Evolutionary conservation across 495 filamentous ascomycete genomes (phyloP), one percentile per base, ranked within the genome.

Genomic region (Xylaria bambusicola): DNA sequence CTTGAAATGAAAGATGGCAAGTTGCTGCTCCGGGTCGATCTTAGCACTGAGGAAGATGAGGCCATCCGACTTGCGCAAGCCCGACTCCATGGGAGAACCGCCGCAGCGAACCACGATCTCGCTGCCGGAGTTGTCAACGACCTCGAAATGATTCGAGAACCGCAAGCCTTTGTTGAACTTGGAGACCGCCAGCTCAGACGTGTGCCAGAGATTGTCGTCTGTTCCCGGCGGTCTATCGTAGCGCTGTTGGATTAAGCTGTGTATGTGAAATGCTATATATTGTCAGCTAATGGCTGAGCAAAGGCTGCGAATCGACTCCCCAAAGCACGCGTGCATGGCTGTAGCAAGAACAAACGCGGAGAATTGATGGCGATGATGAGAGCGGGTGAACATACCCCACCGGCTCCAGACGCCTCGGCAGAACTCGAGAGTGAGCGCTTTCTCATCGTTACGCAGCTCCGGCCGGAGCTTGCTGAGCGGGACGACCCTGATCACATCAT

Each of bases 111-210:
- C 80, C 6, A 82, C 68, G 44, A 90, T 86, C 27, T 77, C 74
- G 24, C 80, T 80, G 7, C 82, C 75, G 17, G 79, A 83, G 70
- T 88, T 86, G 58, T 84, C 82, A 2, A 92, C 72, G 0, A 92
- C 87, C 70, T 92, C 86, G 69, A 92, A 91, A 71, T 92, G 88
- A 66, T 92, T 88, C 24, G 85, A 88, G 64, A 90, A 82, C 27
- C 81, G 68, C 20, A 87, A 87, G 24, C 87, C 87, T 36, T 80
- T 72, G 24, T 85, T 79, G 69, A 88, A 92, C 33, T 60, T 74
- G 27, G 76, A 82, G 17, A 64, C 48, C 20, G 76, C 65, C 1
- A 92, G 77, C 36, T 86, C 82, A 6, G 75, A 66, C 21, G 68
- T 73, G 5, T 77, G 74, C 88, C 88, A 91, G 20, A 91, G 82